These are phyloP conservation scores for Metarhizium robertsii DNA, from an alignment of 2,329 filamentous ascomycete species.

Conservation along the genomic window DNA sequence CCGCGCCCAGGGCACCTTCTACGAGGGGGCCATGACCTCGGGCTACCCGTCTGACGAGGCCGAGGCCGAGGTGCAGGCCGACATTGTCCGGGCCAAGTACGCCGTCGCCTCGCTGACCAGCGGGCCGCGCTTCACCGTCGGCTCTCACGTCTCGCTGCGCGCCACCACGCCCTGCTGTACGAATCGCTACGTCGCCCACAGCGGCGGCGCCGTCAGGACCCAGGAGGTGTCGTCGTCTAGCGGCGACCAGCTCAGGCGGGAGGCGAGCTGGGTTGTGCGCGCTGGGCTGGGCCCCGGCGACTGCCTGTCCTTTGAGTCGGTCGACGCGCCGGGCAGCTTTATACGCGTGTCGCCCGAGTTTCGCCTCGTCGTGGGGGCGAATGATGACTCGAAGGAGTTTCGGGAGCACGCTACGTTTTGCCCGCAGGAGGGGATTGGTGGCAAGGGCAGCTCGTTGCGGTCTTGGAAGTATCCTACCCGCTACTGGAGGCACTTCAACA, in stretches of 20 bases:
- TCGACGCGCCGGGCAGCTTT: constrained; percentile 47
- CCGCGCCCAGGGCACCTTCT: constrained; percentile 51
- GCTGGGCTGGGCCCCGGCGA: constrained; percentile 45
- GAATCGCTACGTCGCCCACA: constrained; percentile 46
- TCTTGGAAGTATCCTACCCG: constrained; percentile 53
- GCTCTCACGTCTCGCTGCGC: constrained; percentile 41
- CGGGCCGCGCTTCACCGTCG: constrained; percentile 35
- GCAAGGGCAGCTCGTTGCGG: constrained; percentile 40
- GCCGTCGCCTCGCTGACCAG: constrained; percentile 30
- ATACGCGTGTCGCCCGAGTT: constrained; percentile 45
- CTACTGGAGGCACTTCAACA: constrained; percentile 43
- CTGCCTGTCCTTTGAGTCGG: constrained; percentile 53
- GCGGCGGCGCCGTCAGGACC: constrained; percentile 39
- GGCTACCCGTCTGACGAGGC: constrained; percentile 52
- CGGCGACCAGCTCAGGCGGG: constrained; percentile 36
- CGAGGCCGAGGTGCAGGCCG: constrained; percentile 48
- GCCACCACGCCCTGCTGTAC: constrained; percentile 46
- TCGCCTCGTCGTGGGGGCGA: constrained; percentile 35
- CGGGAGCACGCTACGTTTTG: constrained; percentile 56
- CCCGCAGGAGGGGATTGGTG: constrained; percentile 39
- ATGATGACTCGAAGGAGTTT: constrained; percentile 48
- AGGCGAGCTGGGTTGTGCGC: constrained; percentile 44
- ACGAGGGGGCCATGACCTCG: constrained; percentile 55
- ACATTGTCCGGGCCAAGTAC: constrained; percentile 35
- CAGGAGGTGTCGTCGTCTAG: constrained; percentile 45